These are phyloP conservation scores for Fusarium beomiforme DNA, from an alignment of 2,329 filamentous ascomycete species.

Conservation along the genomic window DNA sequence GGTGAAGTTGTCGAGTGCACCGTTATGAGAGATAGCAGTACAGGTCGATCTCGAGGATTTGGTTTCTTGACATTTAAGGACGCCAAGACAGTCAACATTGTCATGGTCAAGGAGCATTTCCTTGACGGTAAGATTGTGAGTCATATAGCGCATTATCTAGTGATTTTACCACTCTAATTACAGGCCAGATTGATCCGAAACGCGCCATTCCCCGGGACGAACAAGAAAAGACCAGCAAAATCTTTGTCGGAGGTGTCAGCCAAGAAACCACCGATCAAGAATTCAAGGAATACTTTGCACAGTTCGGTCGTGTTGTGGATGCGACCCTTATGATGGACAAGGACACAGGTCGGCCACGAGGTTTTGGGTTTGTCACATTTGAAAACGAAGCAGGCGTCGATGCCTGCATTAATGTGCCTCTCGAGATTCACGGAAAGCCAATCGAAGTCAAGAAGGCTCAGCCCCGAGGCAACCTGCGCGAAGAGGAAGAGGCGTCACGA, in stretches of 20 bases:
- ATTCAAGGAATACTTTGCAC: slow-evolving; percentile 95
- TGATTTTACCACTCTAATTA: slow-evolving; percentile 32
- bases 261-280: slow-evolving; percentile 97
- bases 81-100: slow-evolving; percentile 96
- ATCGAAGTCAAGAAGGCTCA: slow-evolving; percentile 99
- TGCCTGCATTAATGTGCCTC: slow-evolving; percentile 81
- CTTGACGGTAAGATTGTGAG: slow-evolving; percentile 98
- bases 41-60: slow-evolving; percentile 93
- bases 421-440: slow-evolving; percentile 93
- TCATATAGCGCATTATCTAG: slow-evolving; percentile 19
- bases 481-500: slow-evolving; percentile 81
- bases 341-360: slow-evolving; percentile 94
- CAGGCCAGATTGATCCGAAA: slow-evolving; percentile 89
- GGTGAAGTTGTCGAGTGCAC: slow-evolving; percentile 98
- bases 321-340: slow-evolving; percentile 99
- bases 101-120: slow-evolving; percentile 99
- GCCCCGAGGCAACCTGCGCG: slow-evolving; percentile 90
- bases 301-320: slow-evolving; percentile 95
- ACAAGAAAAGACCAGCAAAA: slow-evolving; percentile 98
- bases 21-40: slow-evolving; percentile 97
- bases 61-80: slow-evolving; percentile 98
- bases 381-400: slow-evolving; percentile 96
- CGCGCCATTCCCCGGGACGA: slow-evolving; percentile 96
- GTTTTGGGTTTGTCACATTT: slow-evolving; percentile 98
- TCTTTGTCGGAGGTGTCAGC: slow-evolving; percentile 97